Conservation (phyloP, 495 filamentous ascomycete genomes). For the Aspergillus sclerotioniger region DNA sequence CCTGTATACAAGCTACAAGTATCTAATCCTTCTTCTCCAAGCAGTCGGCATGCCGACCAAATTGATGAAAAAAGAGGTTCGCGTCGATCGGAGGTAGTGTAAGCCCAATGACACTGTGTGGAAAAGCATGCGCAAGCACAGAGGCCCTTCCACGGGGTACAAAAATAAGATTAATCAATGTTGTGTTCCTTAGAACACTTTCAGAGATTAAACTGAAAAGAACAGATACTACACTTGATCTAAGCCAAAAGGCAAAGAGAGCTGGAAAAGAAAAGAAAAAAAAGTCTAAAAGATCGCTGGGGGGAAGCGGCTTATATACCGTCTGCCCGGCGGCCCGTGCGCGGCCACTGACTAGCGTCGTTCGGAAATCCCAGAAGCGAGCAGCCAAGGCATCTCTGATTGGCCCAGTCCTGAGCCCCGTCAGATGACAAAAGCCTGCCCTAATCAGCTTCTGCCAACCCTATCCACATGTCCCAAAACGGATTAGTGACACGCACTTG, state of each 20-base stretch:
- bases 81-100: constrained; percentile 85
- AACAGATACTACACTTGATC: constrained; percentile 99
- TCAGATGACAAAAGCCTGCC: constrained; percentile 10
- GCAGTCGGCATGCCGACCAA: constrained; percentile 54
- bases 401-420: neutral
- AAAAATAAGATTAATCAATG: constrained; percentile 88
- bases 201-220: constrained; percentile 95
- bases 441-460: constrained; percentile 5
- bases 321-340: constrained; percentile 12
- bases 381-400: neutral
- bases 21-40: constrained; percentile 57
- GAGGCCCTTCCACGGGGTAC: constrained; percentile 55
- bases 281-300: constrained; percentile 27
- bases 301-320: constrained; percentile 31
- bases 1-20: constrained; percentile 1
- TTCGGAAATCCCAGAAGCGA: constrained; percentile 23
- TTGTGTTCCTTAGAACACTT: constrained; percentile 67
- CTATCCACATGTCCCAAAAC: constrained; percentile 19
- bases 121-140: constrained; percentile 77
- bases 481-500: constrained; percentile 30
- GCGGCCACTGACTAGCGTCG: constrained; percentile 19
- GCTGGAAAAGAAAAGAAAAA: constrained; percentile 53
- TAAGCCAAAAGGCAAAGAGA: constrained; percentile 63
- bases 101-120: constrained; percentile 83
- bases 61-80: constrained; percentile 71